Evolutionary conservation across 192 early-diverging fungal genomes (phyloP).

Genomic region (Pilaira anomala): DNA sequence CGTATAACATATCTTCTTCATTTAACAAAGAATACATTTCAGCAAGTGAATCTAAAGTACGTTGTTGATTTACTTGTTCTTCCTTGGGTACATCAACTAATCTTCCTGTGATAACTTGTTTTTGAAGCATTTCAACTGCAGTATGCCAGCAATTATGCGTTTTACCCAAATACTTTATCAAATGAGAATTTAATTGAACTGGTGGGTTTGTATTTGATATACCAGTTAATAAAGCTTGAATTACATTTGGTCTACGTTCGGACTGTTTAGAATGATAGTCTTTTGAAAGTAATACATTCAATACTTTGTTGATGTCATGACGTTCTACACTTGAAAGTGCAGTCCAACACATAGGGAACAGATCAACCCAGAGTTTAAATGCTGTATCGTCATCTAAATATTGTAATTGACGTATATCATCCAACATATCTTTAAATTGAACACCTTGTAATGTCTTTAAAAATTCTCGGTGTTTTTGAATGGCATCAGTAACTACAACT

Average conservation of each 20-base stretch:
- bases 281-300: constrained; percentile 83
- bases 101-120: constrained; percentile 46
- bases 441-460: constrained; percentile 50
- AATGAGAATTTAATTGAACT: constrained; percentile 89
- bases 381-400: constrained; percentile 68
- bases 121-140: constrained; percentile 79
- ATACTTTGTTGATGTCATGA: constrained; percentile 80
- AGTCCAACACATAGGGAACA: constrained; percentile 87
- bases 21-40: constrained; percentile 83
- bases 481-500: constrained; percentile 39
- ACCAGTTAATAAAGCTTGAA: constrained; percentile 91
- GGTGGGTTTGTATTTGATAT: constrained; percentile 69
- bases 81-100: constrained; percentile 59
- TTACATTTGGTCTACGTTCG: constrained; percentile 83
- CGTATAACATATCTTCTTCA: constrained; percentile 91
- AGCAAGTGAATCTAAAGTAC: constrained; percentile 84
- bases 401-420: constrained; percentile 61
- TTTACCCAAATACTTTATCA: constrained; percentile 89
- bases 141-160: constrained; percentile 91
- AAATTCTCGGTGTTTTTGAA: constrained; percentile 62
- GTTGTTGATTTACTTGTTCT: constrained; percentile 83
- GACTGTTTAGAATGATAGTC: constrained; percentile 87
- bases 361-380: constrained; percentile 76
- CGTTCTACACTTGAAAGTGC: constrained; percentile 68
- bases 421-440: constrained; percentile 45